Evolutionary conservation across 148 eudicot species (phyloP), one percentile per base, ranked within the genome.

Genomic region (Fagopyrum homotropicum): DNA sequence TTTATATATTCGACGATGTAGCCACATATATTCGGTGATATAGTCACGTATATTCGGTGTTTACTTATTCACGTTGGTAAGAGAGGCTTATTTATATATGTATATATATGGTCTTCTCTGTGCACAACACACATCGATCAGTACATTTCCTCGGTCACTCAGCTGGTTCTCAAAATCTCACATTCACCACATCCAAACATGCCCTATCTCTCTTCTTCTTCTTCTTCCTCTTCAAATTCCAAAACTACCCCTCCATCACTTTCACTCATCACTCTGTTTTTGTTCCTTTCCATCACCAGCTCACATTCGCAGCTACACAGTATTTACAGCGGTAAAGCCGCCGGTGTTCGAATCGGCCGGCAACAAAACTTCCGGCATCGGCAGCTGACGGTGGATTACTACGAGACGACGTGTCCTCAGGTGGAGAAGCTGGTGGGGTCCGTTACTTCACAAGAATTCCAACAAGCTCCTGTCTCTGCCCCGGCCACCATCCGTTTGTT

Each of bases 401-500:
- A 94, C 59, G 88, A 87, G 72, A 86, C 83, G 81, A 77, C 96
- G 5, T 94, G 98, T 80, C 96, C 97, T 8, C 86, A 87, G 56
- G 78, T 94, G 35, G 97, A 94, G 69, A 82, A 89, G 77, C 90
- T 94, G 7, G 89, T 94, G 44, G 87, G 69, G 30, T 85, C 93
- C 4, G 79, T 94, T 76, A 94, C 98, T 12, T 79, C 96, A 4
- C 85, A 85, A 10, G 81, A 76, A 79, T 90, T 85, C 61, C 86
- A 81, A 48, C 85, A 77, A 45, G 68, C 91, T 0, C 97, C 97
- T 4, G 78, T 86, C 49, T 77, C 89, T 7, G 96, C 83, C 11
- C 89, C 97, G 4, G 97, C 97, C 69, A 92, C 98, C 61, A 88
- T 95, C 80, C 88, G 96, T 69, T 91, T 95, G 29, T 95, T 95